Evolutionary conservation across 179 eudicot species (phyloP).

Genomic region (Amaranthus tricolor): DNA sequence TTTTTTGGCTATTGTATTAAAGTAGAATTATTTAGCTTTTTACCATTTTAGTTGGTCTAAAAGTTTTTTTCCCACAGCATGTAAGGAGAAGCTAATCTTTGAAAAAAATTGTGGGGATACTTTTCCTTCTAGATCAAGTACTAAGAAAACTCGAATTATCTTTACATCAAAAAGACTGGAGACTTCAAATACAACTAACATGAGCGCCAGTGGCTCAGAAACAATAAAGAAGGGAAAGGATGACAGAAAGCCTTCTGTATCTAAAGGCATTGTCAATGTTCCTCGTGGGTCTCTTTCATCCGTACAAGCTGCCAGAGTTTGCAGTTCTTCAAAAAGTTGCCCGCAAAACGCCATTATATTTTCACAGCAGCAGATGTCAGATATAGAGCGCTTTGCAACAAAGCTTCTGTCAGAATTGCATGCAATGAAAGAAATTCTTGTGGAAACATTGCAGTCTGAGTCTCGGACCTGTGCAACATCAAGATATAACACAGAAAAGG

Average conservation of each 20-base stretch:
- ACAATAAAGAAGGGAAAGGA: conserved; percentile 33
- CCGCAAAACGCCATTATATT: conserved; percentile 73
- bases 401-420: conserved; percentile 71
- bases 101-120: conserved; percentile 31
- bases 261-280: conserved; percentile 39
- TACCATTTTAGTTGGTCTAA: neutral
- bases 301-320: conserved; percentile 38
- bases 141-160: conserved; percentile 13
- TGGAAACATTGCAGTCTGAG: conserved; percentile 52
- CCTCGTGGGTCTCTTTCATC: conserved; percentile 36
- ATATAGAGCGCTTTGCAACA: conserved; percentile 63
- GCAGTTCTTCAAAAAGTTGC: conserved; percentile 56
- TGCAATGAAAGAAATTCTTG: conserved; percentile 67
- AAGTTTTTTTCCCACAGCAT: conserved; percentile 35
- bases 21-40: neutral
- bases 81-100: conserved; percentile 41
- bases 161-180: conserved; percentile 22
- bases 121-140: conserved; percentile 29
- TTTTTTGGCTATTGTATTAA: neutral
- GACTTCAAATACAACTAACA: conserved; percentile 16
- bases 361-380: conserved; percentile 82
- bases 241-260: conserved; percentile 27
- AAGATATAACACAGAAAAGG: conserved; percentile 67
- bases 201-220: conserved; percentile 23
- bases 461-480: conserved; percentile 42